These are phyloP conservation scores for Alternaria sp. DNA, from an alignment of 2,329 filamentous ascomycete species.

Conservation along the genomic window DNA sequence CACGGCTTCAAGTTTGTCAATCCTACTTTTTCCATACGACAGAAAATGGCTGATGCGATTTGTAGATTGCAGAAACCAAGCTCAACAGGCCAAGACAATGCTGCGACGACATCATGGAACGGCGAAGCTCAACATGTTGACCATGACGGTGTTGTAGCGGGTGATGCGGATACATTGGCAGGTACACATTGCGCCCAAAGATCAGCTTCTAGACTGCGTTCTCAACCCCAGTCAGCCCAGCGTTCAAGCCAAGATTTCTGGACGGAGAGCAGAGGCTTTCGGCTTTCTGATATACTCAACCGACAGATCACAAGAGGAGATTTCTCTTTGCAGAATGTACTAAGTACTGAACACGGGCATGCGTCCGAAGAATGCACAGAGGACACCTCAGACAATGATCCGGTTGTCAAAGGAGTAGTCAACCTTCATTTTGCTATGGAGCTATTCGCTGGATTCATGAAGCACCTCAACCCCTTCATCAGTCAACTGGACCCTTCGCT, in stretches of 20 bases:
- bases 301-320: not conserved
- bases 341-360: not conserved
- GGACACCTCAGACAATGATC: not conserved
- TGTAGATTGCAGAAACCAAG: not conserved
- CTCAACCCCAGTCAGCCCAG: not conserved
- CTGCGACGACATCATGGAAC: not conserved
- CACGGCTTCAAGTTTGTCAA: not conserved
- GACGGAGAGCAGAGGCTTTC: not conserved
- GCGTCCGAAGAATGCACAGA: not conserved
- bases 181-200: not conserved
- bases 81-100: fast-evolving
- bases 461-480: not conserved
- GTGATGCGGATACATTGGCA: not conserved
- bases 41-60: not conserved
- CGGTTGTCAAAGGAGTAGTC: not conserved
- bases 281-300: not conserved
- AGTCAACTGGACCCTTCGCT: not conserved
- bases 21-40: not conserved
- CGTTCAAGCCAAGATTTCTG: not conserved
- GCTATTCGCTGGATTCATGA: not conserved
- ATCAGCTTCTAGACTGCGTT: not conserved
- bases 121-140: not conserved
- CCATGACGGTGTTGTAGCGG: not conserved
- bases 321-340: not conserved
- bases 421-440: not conserved